Conservation (phyloP, 768 basidiomycete species). For the Pulveroboletus sp. region DNA sequence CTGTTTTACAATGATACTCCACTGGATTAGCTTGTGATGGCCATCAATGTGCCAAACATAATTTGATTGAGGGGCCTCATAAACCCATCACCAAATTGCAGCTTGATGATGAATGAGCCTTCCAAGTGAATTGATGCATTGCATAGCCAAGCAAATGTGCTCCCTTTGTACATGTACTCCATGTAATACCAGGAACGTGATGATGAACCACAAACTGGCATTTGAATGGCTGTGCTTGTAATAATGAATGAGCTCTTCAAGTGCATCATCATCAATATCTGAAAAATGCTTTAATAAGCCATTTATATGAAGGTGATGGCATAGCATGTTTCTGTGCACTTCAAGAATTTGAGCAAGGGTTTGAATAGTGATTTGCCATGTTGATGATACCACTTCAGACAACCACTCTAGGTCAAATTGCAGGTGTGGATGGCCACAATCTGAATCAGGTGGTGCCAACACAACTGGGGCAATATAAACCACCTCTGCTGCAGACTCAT, state of each 20-base stretch:
- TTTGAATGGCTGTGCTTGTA: constrained; percentile 12
- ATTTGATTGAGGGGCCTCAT: constrained; percentile 11
- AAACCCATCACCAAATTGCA: neutral
- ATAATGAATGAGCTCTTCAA: constrained; percentile 13
- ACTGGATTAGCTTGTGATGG: constrained; percentile 25
- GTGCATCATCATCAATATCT: constrained; percentile 13
- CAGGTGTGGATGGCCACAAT: neutral
- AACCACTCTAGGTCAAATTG: constrained; percentile 2
- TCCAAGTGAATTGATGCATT: constrained; percentile 9
- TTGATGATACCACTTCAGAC: neutral
- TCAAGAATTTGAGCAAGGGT: constrained; percentile 6
- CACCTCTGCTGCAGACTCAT: neutral
- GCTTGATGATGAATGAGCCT: neutral
- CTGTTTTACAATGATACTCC: no score
- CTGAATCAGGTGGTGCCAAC: neutral
- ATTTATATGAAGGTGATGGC: constrained; percentile 6
- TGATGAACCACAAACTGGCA: constrained; percentile 19
- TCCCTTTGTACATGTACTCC: constrained; percentile 15
- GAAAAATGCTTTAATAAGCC: constrained; percentile 10
- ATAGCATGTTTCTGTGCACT: constrained; percentile 14
- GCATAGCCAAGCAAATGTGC: constrained; percentile 4
- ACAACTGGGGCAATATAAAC: neutral
- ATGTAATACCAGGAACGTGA: constrained; percentile 9
- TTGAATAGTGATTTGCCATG: neutral
- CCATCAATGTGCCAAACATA: constrained; percentile 24